A percentile compares a stretch with the other conserved stretches of the same genome.
These are phyloP conservation scores for Rhodamnia rubescens DNA, from an alignment of 345 rosid genomes.

Conservation along the genomic window DNA sequence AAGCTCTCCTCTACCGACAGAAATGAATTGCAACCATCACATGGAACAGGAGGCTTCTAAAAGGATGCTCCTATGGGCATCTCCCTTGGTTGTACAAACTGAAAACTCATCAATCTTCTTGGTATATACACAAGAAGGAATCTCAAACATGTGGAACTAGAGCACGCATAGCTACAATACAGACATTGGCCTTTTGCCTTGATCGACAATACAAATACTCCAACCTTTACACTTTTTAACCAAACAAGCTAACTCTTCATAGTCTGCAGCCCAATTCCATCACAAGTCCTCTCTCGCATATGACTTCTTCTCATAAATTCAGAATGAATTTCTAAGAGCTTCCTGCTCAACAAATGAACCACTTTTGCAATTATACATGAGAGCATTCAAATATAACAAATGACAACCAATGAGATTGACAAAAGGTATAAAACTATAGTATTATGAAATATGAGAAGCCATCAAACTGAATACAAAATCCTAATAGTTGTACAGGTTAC, in stretches of 20 bases:
- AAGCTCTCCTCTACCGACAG: not conserved
- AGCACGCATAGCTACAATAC: not conserved
- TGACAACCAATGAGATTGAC: not conserved
- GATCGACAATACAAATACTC: not conserved
- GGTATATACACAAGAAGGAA: not conserved
- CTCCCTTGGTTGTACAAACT: not conserved
- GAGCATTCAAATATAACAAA: not conserved
- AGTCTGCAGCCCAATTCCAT: not conserved
- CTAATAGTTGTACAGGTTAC: not conserved
- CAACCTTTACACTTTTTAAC: not conserved
- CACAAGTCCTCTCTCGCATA: not conserved
- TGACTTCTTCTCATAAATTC: not conserved
- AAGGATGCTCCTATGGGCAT: not conserved
- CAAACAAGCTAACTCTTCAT: not conserved
- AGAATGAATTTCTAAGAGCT: not conserved
- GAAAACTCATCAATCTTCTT: not conserved
- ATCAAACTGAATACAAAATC: not conserved
- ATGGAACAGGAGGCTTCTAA: not conserved
- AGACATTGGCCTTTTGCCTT: not conserved
- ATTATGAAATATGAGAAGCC: not conserved
- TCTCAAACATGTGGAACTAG: not conserved
- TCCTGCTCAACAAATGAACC: not conserved
- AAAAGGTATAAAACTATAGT: not conserved
- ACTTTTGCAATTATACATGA: not conserved
- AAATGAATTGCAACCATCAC: not conserved